Evolutionary conservation across 1,284 basidiomycete genomes (phyloP).

Genomic region (Tilletia caries): DNA sequence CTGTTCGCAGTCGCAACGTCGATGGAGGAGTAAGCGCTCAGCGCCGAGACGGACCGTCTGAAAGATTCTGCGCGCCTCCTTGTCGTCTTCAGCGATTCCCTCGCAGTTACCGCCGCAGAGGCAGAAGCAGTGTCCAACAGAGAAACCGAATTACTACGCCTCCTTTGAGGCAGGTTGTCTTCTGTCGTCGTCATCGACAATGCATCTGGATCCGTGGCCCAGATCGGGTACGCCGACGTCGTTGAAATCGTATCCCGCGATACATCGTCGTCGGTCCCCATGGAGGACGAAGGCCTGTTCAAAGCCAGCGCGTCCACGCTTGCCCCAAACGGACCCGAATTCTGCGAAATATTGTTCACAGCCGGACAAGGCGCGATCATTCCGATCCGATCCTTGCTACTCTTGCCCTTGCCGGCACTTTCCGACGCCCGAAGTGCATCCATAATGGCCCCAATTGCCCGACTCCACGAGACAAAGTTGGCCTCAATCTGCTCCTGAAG

Average conservation of each 20-base stretch:
- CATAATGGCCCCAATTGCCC: conserved; percentile 28
- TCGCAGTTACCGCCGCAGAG: background rate
- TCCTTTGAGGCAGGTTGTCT: background rate
- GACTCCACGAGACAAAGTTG: conserved; percentile 45
- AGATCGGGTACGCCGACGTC: background rate
- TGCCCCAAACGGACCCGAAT: background rate
- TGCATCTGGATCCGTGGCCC: background rate
- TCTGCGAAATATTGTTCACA: too few relatives aligned
- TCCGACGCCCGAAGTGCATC: conserved; percentile 32
- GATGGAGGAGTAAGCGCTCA: background rate
- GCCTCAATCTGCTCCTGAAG: conserved; percentile 41
- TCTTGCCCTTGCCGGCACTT: conserved; percentile 31
- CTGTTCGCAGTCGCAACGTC: background rate
- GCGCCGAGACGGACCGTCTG: background rate
- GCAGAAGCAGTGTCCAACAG: background rate
- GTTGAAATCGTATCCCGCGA: background rate
- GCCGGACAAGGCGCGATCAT: background rate
- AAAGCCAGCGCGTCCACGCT: conserved; percentile 4
- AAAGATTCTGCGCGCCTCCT: too few relatives aligned
- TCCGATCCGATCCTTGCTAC: conserved; percentile 22
- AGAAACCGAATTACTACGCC: background rate
- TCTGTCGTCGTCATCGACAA: background rate
- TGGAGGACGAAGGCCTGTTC: background rate
- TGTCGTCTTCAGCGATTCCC: background rate
- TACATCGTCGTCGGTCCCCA: background rate